Evolutionary conservation across 2,329 filamentous ascomycete genomes (phyloP).

Genomic region (Xylariaceae sp.): DNA sequence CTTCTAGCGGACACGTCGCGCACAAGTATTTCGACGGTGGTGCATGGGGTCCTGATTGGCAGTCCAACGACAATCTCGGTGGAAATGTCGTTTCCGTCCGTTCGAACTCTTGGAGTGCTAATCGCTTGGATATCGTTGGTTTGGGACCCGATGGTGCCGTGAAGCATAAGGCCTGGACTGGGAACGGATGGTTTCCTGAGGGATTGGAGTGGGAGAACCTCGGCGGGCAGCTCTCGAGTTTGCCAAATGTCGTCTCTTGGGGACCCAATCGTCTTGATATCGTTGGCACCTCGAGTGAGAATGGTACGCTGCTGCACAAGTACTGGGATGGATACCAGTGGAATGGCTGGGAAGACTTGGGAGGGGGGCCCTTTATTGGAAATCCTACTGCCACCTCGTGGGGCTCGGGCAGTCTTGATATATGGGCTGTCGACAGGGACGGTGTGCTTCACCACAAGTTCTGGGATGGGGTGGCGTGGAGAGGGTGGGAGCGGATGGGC

Average conservation of each 20-base stretch:
- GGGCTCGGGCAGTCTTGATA: slow-evolving; percentile 17
- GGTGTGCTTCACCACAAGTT: slow-evolving; percentile 17
- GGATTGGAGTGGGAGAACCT: slow-evolving; percentile 17
- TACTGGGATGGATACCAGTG: slow-evolving; percentile 15
- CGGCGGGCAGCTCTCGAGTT: slow-evolving; percentile 15
- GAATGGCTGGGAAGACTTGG: slow-evolving; percentile 21
- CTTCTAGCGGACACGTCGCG: slow-evolving; percentile 9
- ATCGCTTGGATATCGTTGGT: slow-evolving; percentile 20
- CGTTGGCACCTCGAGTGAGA: slow-evolving; percentile 12
- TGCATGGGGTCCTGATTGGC: slow-evolving; percentile 21
- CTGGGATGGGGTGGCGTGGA: slow-evolving; percentile 18
- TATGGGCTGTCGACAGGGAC: slow-evolving; percentile 17
- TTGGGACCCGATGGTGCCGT: slow-evolving; percentile 12
- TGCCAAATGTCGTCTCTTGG: slow-evolving; percentile 18
- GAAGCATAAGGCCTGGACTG: slow-evolving; percentile 24
- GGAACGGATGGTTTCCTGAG: slow-evolving; percentile 3
- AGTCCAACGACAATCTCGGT: slow-evolving; percentile 14
- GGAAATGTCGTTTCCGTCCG: slow-evolving; percentile 6
- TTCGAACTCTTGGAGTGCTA: slow-evolving; percentile 14
- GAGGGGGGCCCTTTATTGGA: slow-evolving; percentile 17
- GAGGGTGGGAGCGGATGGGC: slow-evolving; percentile 19
- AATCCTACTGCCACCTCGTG: slow-evolving; percentile 18
- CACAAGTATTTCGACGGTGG: slow-evolving; percentile 22
- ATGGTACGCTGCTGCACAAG: slow-evolving; percentile 14
- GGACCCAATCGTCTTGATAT: slow-evolving; percentile 16